phyloP scores from a whole-genome alignment of 805 yeast species.

The Teunomyces gatunensis region DNA sequence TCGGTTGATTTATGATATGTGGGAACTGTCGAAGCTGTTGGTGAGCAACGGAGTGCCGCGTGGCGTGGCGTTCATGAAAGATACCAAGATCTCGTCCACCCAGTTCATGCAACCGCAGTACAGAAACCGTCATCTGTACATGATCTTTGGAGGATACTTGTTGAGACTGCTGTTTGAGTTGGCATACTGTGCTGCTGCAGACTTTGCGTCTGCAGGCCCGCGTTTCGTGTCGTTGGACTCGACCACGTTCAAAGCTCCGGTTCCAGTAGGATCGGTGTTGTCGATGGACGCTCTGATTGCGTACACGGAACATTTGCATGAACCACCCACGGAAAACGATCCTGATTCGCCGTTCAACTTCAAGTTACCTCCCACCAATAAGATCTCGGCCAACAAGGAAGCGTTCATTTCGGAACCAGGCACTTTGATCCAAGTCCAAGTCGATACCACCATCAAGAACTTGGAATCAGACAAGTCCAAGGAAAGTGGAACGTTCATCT shows the following conservation, averaged over 20 bases:
- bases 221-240: slow-evolving; percentile 87
- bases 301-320: slow-evolving; percentile 78
- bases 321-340: slow-evolving; percentile 18
- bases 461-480: slow-evolving; percentile 59
- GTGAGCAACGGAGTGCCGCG: slow-evolving; percentile 42
- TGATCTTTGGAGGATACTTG: slow-evolving; percentile 93
- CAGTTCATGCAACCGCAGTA: slow-evolving; percentile 95
- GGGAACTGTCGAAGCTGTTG: slow-evolving; percentile 43
- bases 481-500: slow-evolving; percentile 84
- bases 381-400: slow-evolving; percentile 45
- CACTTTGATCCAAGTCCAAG: slow-evolving; percentile 84
- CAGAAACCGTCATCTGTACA: slow-evolving; percentile 89
- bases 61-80: slow-evolving; percentile 63
- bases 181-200: slow-evolving; percentile 90
- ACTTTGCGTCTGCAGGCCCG: slow-evolving; percentile 81
- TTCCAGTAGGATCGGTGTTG: slow-evolving; percentile 90
- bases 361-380: slow-evolving; percentile 58
- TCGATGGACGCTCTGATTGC: slow-evolving; percentile 80
- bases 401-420: slow-evolving; percentile 76
- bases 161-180: slow-evolving; percentile 90
- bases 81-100: slow-evolving; percentile 70
- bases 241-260: slow-evolving; percentile 90
- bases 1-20: slow-evolving; percentile 70
- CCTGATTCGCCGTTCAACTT: slow-evolving; percentile 45
- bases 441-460: slow-evolving; percentile 73